A percentile compares a stretch with the other conserved stretches of the same genome.
Evolutionary conservation across 164 flowering plant species (phyloP).

Genomic region (Tetracentron sinense): DNA sequence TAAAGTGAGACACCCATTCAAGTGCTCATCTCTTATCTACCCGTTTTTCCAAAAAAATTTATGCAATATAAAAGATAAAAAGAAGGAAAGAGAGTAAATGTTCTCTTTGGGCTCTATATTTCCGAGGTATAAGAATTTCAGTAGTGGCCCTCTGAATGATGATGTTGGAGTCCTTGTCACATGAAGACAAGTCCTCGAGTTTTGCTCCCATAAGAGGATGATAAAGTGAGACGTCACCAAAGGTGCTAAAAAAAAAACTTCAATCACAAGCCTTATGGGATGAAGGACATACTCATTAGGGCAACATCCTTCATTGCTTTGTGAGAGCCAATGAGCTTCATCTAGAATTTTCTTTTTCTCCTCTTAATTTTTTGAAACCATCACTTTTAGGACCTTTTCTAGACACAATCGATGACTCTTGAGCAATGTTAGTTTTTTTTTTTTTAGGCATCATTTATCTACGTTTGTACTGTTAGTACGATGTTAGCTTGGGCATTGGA

Average conservation of each 20-base stretch:
- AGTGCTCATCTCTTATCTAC: neutral
- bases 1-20: neutral
- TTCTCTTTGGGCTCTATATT: neutral
- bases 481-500: too few species aligned
- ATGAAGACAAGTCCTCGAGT: conserved; percentile 13
- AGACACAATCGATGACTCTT: conserved; percentile 20
- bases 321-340: conserved; percentile 14
- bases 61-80: neutral
- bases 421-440: too few species aligned
- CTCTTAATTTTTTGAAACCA: conserved; percentile 12
- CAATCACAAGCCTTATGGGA: conserved; percentile 12
- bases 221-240: conserved; percentile 1
- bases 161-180: conserved; percentile 16
- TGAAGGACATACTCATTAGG: conserved; percentile 26
- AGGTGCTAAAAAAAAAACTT: conserved; percentile 12
- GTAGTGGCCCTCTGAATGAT: conserved; percentile 8
- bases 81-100: neutral
- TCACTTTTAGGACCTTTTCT: conserved; percentile 21
- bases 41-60: neutral
- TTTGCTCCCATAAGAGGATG: conserved; percentile 5
- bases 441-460: too few species aligned
- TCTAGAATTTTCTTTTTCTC: too few species aligned
- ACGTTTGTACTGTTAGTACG: too few species aligned
- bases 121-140: neutral
- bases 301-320: conserved; percentile 20